Base-by-base conservation (phyloP, 345 rosid species). In the Passiflora organensis region DNA sequence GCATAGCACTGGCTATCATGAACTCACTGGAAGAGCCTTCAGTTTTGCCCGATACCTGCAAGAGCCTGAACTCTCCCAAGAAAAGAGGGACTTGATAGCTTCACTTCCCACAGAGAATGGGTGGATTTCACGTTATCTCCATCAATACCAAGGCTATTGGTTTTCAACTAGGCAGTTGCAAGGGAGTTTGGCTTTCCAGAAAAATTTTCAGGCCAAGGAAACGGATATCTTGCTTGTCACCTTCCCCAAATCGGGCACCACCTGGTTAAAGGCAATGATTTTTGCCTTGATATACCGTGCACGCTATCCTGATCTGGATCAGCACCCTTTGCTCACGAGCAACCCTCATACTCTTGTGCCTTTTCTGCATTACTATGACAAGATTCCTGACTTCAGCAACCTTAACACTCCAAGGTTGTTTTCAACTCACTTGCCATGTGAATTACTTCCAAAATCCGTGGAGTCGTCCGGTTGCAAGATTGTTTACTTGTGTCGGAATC, bases 161-260 rank as follows among this genome's bases (percentile, higher is more conserved):
- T 64, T 71, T 55, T 0, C 59, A 6, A 39, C 61, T 10, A 69
- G 74, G 43, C 46, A 63, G 34, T 62, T 80, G 6, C 68, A 72
- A 67, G 80, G 72, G 0, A 75, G 79, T 13, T n/a, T 78, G 13
- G 9, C 47, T 6, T 78, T 65, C 43, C 91, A n/a, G n/a, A n/a
- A n/a, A n/a, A n/a, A n/a, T n/a, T n/a, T n/a, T n/a, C n/a, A n/a
- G n/a, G n/a, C n/a, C n/a, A n/a, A n/a, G n/a, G n/a, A n/a, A n/a
- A n/a, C n/a, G n/a, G n/a, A n/a, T n/a, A n/a, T n/a, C n/a, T n/a
- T n/a, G n/a, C n/a, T n/a, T n/a, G n/a, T n/a, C n/a, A n/a, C n/a
- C n/a, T n/a, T n/a, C n/a, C n/a, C 91, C 10, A 84, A 84, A 56
- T 71, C 82, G 39, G 87, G 88, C 22, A 78, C 85, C 28, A 82